Evolutionary conservation across 139 green algal genomes (phyloP).

Genomic region (Nannochloris sp.): DNA sequence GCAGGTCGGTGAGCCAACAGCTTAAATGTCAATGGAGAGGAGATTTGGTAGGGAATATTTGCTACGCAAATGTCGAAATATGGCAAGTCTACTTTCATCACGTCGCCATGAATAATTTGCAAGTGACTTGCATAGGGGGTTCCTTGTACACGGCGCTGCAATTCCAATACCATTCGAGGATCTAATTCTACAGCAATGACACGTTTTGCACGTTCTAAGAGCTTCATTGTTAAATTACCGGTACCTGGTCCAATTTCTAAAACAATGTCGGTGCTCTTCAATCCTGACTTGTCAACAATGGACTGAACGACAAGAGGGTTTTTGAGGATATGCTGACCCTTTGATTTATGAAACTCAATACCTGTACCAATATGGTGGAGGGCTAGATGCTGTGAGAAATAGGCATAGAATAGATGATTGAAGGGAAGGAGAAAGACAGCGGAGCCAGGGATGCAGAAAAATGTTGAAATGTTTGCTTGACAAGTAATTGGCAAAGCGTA

Average conservation of each 20-base stretch:
- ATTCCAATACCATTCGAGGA: slow-evolving; percentile 94
- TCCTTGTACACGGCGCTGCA: slow-evolving; percentile 84
- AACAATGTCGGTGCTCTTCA: slow-evolving; percentile 95
- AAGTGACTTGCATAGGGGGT: slow-evolving; percentile 69
- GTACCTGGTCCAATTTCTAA: slow-evolving; percentile 98
- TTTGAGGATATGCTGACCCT: slow-evolving; percentile 98
- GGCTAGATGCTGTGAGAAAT: not conserved
- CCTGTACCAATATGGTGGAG: slow-evolving; percentile 57
- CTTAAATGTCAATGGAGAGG: slow-evolving; percentile 97
- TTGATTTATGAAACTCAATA: slow-evolving; percentile 97
- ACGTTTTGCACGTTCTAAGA: slow-evolving; percentile 92
- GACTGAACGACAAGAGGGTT: slow-evolving; percentile 92
- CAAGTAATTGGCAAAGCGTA: too few species aligned
- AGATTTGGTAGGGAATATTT: slow-evolving; percentile 99
- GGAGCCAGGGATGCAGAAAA: too few species aligned
- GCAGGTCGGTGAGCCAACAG: slow-evolving; percentile 77
- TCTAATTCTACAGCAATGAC: slow-evolving; percentile 96
- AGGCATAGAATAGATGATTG: not conserved
- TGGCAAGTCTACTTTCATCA: slow-evolving; percentile 86
- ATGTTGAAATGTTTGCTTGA: too few species aligned
- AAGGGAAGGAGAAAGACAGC: too few species aligned
- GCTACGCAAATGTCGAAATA: slow-evolving; percentile 99
- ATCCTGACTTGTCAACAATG: slow-evolving; percentile 94
- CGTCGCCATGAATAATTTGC: slow-evolving; percentile 93
- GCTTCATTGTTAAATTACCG: slow-evolving; percentile 94